phyloP scores from a whole-genome alignment of 805 yeast genomes.

The Starmerella tilneyi region DNA sequence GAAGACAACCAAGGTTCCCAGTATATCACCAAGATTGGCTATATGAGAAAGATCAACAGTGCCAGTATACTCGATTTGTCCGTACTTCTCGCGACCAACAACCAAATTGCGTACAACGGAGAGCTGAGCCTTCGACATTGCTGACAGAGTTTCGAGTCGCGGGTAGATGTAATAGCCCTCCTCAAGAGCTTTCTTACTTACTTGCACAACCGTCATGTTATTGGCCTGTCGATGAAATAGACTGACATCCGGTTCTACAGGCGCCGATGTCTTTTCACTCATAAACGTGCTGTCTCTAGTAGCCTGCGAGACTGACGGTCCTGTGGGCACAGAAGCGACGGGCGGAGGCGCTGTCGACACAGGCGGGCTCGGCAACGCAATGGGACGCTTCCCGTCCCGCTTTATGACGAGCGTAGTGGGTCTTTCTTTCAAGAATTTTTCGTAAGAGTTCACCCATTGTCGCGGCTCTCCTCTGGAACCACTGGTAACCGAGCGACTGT shows the following conservation, averaged over 20 bases:
- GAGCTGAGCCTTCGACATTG: slow-evolving; percentile 46
- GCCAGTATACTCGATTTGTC: slow-evolving; percentile 54
- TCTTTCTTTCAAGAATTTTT: slow-evolving; percentile 20
- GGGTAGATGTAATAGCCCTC: slow-evolving; percentile 75
- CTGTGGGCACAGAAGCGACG: neutral
- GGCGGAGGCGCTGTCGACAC: slow-evolving; percentile 17
- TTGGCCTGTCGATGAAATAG: slow-evolving; percentile 19
- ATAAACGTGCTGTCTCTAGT: slow-evolving; percentile 1
- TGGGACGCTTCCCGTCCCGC: slow-evolving; percentile 5
- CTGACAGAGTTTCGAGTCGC: slow-evolving; percentile 48
- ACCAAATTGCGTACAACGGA: slow-evolving; percentile 50
- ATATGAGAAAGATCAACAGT: slow-evolving; percentile 71
- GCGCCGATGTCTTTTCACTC: neutral
- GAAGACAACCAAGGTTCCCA: slow-evolving; percentile 56
- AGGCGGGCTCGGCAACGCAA: slow-evolving; percentile 4
- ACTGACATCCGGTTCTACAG: slow-evolving; percentile 12
- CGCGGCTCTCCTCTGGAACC: slow-evolving; percentile 12
- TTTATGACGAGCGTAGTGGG: slow-evolving; percentile 24
- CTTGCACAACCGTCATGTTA: slow-evolving; percentile 19
- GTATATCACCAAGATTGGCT: slow-evolving; percentile 46
- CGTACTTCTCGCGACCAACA: slow-evolving; percentile 65
- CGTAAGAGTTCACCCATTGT: slow-evolving; percentile 25
- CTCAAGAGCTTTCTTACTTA: slow-evolving; percentile 27
- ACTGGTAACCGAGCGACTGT: neutral
- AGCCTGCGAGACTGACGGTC: neutral